Conservation (phyloP, 495 filamentous ascomycete species). For the Podospora didyma region DNA sequence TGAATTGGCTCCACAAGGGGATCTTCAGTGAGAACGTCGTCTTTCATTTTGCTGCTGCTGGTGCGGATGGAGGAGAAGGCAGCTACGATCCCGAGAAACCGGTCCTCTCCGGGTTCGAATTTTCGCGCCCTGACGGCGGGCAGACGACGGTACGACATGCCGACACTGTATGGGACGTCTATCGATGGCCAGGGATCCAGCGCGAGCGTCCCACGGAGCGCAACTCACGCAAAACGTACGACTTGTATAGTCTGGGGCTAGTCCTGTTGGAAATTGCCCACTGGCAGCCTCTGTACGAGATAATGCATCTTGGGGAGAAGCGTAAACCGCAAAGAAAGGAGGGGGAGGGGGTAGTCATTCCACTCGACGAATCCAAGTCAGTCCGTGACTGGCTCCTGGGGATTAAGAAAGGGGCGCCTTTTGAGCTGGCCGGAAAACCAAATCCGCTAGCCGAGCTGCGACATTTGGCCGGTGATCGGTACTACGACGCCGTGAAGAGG, state of each 20-base stretch:
- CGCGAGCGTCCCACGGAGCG: slow-evolving; percentile 21
- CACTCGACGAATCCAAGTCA: slow-evolving; percentile 17
- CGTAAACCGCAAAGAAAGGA: background rate
- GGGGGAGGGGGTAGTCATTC: slow-evolving; percentile 6
- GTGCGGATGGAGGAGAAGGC: background rate
- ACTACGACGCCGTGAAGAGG: slow-evolving; percentile 20
- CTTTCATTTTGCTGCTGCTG: slow-evolving; percentile 29
- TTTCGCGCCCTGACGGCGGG: slow-evolving; percentile 23
- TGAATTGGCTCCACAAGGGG: slow-evolving; percentile 58
- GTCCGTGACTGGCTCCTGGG: slow-evolving; percentile 28
- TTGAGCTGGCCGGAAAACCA: background rate
- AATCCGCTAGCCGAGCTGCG: slow-evolving; percentile 26
- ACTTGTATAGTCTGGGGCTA: slow-evolving; percentile 48
- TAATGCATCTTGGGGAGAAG: slow-evolving; percentile 30
- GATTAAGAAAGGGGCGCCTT: background rate
- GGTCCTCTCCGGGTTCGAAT: slow-evolving; percentile 25
- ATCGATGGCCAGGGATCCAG: slow-evolving; percentile 29
- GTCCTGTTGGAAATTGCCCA: slow-evolving; percentile 48
- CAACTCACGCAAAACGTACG: slow-evolving; percentile 44
- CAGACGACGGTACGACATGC: slow-evolving; percentile 25
- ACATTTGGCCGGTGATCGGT: slow-evolving; percentile 21
- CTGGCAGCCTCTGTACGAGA: slow-evolving; percentile 42
- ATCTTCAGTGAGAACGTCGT: slow-evolving; percentile 50
- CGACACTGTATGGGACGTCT: slow-evolving; percentile 26
- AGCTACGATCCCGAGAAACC: slow-evolving; percentile 15